Percentiles rank a stretch among this genome's conserved stretches.
Conservation (phyloP, 495 filamentous ascomycete species). For the Podospora australis region DNA sequence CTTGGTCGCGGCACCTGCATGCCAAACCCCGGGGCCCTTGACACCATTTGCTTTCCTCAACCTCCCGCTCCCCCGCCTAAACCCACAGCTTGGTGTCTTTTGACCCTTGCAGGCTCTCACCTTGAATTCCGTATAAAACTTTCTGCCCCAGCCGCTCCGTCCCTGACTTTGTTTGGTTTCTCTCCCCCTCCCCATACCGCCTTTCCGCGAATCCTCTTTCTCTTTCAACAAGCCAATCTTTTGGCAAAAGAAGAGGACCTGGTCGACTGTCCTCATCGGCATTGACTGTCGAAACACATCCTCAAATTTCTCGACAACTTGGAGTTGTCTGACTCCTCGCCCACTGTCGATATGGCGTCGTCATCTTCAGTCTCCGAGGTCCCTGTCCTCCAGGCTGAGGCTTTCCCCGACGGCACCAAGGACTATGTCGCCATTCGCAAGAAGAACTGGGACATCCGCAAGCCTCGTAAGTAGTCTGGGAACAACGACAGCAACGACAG, state of each 20-base stretch:
- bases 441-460: constrained; percentile 43
- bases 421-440: constrained; percentile 41
- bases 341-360: constrained; percentile 36
- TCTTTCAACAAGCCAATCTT: constrained; percentile 2
- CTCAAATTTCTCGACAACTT: background rate
- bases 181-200: background rate
- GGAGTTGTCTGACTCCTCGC: constrained; percentile 5
- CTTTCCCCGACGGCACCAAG: constrained; percentile 43
- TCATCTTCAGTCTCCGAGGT: constrained; percentile 17
- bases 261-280: constrained; percentile 1
- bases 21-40: constrained; percentile 4
- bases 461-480: constrained; percentile 26
- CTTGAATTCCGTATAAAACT: constrained; percentile 20
- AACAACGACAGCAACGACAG: background rate
- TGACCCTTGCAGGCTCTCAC: background rate
- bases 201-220: background rate
- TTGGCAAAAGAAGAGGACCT: constrained; percentile 7
- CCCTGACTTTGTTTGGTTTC: constrained; percentile 4
- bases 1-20: constrained; percentile 5
- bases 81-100: constrained; percentile 12
- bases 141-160: constrained; percentile 11
- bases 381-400: constrained; percentile 26
- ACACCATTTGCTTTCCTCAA: constrained; percentile 10
- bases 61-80: constrained; percentile 15
- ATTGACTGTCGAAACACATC: background rate